Percentiles rank a stretch among this genome's conserved stretches.
Evolutionary conservation across 768 basidiomycete species (phyloP).

Genomic region (Lentinula sp.): DNA sequence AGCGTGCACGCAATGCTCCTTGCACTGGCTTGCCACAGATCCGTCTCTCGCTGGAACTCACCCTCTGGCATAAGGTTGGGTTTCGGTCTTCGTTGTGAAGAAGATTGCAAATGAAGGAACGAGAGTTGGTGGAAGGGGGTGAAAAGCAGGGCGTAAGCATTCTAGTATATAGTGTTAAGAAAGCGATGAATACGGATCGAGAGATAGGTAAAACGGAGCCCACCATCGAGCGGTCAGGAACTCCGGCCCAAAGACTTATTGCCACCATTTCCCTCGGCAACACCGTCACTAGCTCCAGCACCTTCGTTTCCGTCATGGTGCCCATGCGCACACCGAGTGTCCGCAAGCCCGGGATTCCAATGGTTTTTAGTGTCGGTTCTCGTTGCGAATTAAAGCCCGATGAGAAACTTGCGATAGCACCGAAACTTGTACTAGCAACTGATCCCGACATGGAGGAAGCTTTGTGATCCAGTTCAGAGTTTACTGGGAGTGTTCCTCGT

Average conservation of each 20-base stretch:
- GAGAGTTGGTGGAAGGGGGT: conserved; percentile 41
- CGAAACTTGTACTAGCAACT: conserved; percentile 1
- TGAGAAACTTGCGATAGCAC: conserved; percentile 1
- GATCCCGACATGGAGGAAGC: not conserved
- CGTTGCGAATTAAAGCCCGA: not conserved
- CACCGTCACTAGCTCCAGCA: conserved; percentile 31
- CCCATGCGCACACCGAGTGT: conserved; percentile 55
- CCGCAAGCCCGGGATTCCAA: conserved; percentile 36
- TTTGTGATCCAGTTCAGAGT: not conserved
- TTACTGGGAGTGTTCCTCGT: not conserved
- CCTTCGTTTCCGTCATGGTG: conserved; percentile 33
- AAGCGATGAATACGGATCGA: not conserved
- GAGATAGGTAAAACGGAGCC: not conserved
- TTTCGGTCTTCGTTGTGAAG: conserved; percentile 43
- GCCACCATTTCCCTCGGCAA: conserved; percentile 46
- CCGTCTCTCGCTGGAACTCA: conserved; percentile 52
- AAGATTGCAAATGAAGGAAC: conserved; percentile 54
- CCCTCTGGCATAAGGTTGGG: conserved; percentile 55
- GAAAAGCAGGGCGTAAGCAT: conserved; percentile 48
- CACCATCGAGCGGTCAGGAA: conserved; percentile 30
- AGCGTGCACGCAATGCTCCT: conserved; percentile 43
- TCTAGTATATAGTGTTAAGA: conserved; percentile 21
- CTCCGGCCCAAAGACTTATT: conserved; percentile 43
- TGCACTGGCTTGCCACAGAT: conserved; percentile 46
- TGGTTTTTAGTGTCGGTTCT: not conserved